phyloP scores from a whole-genome alignment of 805 yeast species.

The Cyberlindnera mississippiensis region DNA sequence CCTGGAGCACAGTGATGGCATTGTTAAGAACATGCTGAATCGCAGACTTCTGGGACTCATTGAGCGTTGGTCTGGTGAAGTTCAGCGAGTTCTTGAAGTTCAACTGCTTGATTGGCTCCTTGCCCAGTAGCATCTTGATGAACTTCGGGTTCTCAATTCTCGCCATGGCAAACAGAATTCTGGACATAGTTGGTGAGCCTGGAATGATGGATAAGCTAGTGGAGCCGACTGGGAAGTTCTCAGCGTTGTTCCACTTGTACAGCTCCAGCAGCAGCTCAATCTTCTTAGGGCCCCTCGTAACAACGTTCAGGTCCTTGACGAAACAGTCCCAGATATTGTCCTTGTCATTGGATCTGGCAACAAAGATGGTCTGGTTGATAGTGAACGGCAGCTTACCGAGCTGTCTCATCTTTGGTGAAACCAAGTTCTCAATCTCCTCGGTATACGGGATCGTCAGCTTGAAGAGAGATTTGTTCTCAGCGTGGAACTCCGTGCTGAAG shows the following conservation, averaged over 20 bases:
- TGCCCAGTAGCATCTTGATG: slow-evolving; percentile 50
- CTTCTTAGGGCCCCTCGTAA: slow-evolving; percentile 28
- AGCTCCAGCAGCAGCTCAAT: slow-evolving; percentile 47
- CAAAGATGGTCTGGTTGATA: slow-evolving; percentile 53
- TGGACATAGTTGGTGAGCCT: slow-evolving; percentile 56
- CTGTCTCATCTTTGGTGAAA: slow-evolving; percentile 48
- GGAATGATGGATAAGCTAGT: slow-evolving; percentile 46
- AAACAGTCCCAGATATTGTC: slow-evolving; percentile 58
- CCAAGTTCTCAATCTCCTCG: slow-evolving; percentile 45
- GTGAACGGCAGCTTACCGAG: slow-evolving; percentile 58
- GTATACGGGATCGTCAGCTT: slow-evolving; percentile 40
- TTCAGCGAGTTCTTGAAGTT: slow-evolving; percentile 51
- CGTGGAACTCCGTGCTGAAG: slow-evolving; percentile 52
- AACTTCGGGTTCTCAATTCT: slow-evolving; percentile 50
- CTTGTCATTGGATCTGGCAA: slow-evolving; percentile 43
- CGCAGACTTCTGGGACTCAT: slow-evolving; percentile 56
- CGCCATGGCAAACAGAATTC: slow-evolving; percentile 66
- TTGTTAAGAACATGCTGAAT: slow-evolving; percentile 26
- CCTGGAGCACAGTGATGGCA: slow-evolving; percentile 56
- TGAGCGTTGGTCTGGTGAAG: slow-evolving; percentile 46
- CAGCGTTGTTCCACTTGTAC: slow-evolving; percentile 53
- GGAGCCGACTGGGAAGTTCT: slow-evolving; percentile 43
- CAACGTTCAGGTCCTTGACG: slow-evolving; percentile 41
- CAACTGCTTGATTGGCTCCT: slow-evolving; percentile 51
- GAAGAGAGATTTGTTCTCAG: slow-evolving; percentile 37